These are phyloP conservation scores for Sarocladium strictum DNA, from an alignment of 2,329 filamentous ascomycete species.

Conservation along the genomic window DNA sequence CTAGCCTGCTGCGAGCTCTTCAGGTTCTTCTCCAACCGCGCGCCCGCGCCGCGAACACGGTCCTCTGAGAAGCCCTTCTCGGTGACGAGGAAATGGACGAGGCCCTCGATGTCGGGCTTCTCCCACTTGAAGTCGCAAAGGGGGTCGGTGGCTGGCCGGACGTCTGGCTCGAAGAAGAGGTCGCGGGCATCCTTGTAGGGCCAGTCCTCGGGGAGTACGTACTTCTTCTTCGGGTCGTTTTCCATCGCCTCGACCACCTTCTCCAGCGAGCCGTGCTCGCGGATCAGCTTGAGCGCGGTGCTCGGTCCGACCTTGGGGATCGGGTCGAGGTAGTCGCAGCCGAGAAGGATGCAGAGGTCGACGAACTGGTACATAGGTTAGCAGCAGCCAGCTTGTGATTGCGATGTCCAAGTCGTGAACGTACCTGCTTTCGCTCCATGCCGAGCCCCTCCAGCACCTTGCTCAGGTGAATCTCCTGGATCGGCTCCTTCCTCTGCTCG, in stretches of 20 bases:
- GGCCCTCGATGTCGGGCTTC: slow-evolving; percentile 79
- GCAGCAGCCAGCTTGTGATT: no score
- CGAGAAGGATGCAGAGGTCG: slow-evolving; percentile 93
- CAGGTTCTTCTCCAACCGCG: slow-evolving; percentile 79
- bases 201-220: slow-evolving; percentile 90
- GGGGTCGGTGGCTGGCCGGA: slow-evolving; percentile 73
- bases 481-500: slow-evolving; percentile 95
- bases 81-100: slow-evolving; percentile 82
- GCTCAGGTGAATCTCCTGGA: slow-evolving; percentile 87
- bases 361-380: slow-evolving; percentile 61
- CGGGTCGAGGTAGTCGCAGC: slow-evolving; percentile 95
- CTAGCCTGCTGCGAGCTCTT: slow-evolving; percentile 88
- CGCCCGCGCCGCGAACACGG: slow-evolving; percentile 72
- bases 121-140: slow-evolving; percentile 99
- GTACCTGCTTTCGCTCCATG: slow-evolving; percentile 82
- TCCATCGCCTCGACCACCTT: slow-evolving; percentile 77
- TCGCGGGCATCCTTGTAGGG: slow-evolving; percentile 87
- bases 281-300: slow-evolving; percentile 89
- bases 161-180: slow-evolving; percentile 88
- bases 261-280: slow-evolving; percentile 83
- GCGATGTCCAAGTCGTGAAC: no score
- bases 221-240: slow-evolving; percentile 72
- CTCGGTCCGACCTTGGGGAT: slow-evolving; percentile 90
- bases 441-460: slow-evolving; percentile 79
- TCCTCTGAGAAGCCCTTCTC: slow-evolving; percentile 99